These are phyloP conservation scores for Talaromyces proteolyticus DNA, from an alignment of 495 filamentous ascomycete species.

Conservation along the genomic window DNA sequence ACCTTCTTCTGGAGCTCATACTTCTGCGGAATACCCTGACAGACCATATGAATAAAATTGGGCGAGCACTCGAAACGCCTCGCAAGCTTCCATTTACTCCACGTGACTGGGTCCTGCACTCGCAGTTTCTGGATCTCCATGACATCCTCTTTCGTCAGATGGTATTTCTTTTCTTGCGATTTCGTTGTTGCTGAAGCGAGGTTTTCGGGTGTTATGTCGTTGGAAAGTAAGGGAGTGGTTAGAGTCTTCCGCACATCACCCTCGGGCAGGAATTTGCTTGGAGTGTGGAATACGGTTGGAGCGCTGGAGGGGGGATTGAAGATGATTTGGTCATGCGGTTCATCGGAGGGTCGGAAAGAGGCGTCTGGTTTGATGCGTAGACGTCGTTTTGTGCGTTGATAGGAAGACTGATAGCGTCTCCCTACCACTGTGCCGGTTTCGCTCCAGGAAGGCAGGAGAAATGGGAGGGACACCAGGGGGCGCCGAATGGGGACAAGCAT, in stretches of 20 bases:
- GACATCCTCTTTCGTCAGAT: conserved; percentile 68
- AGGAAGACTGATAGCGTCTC: conserved; percentile 60
- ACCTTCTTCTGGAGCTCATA: conserved; percentile 46
- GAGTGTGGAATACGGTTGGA: conserved; percentile 79
- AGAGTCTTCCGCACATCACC: conserved; percentile 66
- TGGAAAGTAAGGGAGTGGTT: conserved; percentile 19
- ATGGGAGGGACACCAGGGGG: conserved; percentile 36
- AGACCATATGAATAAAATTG: conserved; percentile 60
- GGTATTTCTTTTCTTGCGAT: conserved; percentile 60
- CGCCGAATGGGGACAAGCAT: conserved; percentile 20
- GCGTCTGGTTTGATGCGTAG: conserved; percentile 68
- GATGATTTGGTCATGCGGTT: conserved; percentile 64
- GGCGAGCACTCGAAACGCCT: conserved; percentile 70
- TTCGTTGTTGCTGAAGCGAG: conserved; percentile 53
- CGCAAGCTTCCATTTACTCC: conserved; percentile 67
- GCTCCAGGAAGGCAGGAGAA: conserved; percentile 30
- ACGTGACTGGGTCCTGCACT: conserved; percentile 56
- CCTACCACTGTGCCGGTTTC: conserved; percentile 24
- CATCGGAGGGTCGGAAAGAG: conserved; percentile 52
- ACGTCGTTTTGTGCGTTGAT: conserved; percentile 63
- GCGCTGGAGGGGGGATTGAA: conserved; percentile 91
- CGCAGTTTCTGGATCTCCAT: conserved; percentile 73
- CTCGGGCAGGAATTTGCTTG: conserved; percentile 80
- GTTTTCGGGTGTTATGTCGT: conserved; percentile 15
- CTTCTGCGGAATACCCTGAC: conserved; percentile 39